Percentiles rank a stretch among this genome's conserved stretches.
phyloP scores from a whole-genome alignment of 306 rosid genomes.

The Malus sieversii region DNA sequence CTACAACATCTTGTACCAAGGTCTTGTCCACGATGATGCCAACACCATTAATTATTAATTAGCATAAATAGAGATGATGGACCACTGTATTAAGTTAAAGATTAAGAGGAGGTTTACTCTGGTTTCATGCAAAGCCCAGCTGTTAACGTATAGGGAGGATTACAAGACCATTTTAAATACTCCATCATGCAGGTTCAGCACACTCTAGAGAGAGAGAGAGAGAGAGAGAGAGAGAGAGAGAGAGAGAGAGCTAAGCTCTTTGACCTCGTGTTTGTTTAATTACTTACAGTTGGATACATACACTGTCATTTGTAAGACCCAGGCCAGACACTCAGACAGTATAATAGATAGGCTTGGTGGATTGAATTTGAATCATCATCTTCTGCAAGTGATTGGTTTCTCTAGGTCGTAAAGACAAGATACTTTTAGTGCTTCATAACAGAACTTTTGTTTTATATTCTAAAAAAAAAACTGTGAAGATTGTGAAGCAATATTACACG shows the following conservation, averaged over 20 bases:
- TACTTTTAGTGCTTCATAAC: not conserved
- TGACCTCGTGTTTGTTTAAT: not conserved
- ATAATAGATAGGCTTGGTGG: not conserved
- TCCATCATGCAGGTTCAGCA: not conserved
- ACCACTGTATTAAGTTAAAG: slow-evolving; percentile 13
- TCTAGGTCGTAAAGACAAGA: not conserved
- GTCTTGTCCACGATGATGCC: too few relatives aligned
- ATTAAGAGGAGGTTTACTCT: slow-evolving; percentile 18
- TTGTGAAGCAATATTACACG: too few relatives aligned
- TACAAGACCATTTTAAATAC: not conserved
- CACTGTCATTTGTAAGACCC: not conserved
- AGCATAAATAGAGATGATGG: not conserved
- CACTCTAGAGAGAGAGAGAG: not conserved
- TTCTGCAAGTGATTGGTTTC: too few relatives aligned
- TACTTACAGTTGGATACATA: not conserved
- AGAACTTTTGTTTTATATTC: too few relatives aligned
- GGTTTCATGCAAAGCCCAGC: slow-evolving; percentile 39
- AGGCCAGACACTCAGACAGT: not conserved
- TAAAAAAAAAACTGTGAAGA: too few relatives aligned
- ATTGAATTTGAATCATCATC: not conserved
- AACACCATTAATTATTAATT: slow-evolving; percentile 13
- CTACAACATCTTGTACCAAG: too few relatives aligned
- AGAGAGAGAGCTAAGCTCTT: not conserved
- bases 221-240: not conserved
- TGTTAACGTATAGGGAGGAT: slow-evolving; percentile 1